A percentile compares a stretch with the other conserved stretches of the same genome.
Evolutionary conservation across 306 rosid genomes (phyloP).

Genomic region (Alnus glutinosa): DNA sequence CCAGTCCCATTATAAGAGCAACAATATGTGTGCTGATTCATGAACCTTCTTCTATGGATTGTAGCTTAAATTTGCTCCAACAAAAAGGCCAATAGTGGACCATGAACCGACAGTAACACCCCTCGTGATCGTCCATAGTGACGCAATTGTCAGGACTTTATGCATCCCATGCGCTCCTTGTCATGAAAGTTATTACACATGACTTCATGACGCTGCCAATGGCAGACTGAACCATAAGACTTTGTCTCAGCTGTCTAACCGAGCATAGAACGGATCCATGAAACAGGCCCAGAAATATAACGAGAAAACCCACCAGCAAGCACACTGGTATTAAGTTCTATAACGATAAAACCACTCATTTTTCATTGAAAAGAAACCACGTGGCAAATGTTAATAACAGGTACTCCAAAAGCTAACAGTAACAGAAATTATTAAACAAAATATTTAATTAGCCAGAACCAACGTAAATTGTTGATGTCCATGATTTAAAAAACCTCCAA

Average conservation of each 20-base stretch:
- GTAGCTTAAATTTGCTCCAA: neutral
- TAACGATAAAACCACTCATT: neutral
- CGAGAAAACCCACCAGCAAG: neutral
- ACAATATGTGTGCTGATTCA: neutral
- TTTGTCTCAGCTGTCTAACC: neutral
- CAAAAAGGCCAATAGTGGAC: neutral
- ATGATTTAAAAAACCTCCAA: neutral
- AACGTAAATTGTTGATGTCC: neutral
- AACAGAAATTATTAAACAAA: neutral
- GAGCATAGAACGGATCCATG: neutral
- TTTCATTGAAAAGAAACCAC: neutral
- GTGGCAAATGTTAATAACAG: neutral
- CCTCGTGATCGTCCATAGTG: slow-evolving; percentile 3
- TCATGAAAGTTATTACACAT: neutral
- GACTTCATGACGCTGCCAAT: neutral
- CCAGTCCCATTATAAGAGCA: neutral
- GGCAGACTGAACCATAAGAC: neutral
- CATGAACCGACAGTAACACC: slow-evolving; percentile 9
- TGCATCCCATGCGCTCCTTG: slow-evolving; percentile 7
- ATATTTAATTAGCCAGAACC: neutral
- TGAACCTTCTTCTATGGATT: neutral
- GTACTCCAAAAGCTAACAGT: neutral
- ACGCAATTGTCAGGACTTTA: neutral
- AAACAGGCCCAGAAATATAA: neutral
- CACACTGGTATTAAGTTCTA: neutral